Percentiles rank a stretch among this genome's conserved stretches.
Conservation (phyloP, 345 rosid genomes). For the Eucalyptus pauciflora region DNA sequence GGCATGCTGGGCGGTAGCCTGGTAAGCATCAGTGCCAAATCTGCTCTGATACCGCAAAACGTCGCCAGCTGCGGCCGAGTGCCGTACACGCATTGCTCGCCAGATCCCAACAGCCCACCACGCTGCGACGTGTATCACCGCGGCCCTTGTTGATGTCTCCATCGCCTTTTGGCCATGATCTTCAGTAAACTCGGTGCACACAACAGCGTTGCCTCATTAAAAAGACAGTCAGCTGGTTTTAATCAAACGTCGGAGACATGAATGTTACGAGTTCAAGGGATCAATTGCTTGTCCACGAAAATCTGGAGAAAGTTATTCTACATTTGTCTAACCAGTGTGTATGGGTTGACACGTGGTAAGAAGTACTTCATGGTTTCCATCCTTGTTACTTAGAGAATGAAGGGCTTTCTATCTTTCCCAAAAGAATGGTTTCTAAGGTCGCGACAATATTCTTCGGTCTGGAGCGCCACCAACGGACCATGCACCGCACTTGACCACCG, state of each 20-base stretch:
- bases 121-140: not conserved
- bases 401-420: not conserved
- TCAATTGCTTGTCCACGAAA: not conserved
- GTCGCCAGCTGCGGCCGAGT: not conserved
- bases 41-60: not conserved
- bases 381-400: not conserved
- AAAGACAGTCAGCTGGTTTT: accelerated
- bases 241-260: not conserved
- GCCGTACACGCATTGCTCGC: not conserved
- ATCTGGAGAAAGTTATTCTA: not conserved
- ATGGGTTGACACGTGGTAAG: not conserved
- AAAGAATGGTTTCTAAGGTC: no score
- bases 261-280: not conserved
- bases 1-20: not conserved
- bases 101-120: not conserved
- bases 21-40: not conserved
- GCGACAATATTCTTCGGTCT: no score
- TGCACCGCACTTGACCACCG: not conserved
- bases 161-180: not conserved
- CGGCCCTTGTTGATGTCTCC: not conserved
- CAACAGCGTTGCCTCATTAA: not conserved
- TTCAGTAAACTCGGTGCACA: not conserved
- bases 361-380: not conserved
- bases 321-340: not conserved
- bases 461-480: not conserved